Conservation (phyloP, 164 flowering plant species). For the Aristolochia californica region DNA sequence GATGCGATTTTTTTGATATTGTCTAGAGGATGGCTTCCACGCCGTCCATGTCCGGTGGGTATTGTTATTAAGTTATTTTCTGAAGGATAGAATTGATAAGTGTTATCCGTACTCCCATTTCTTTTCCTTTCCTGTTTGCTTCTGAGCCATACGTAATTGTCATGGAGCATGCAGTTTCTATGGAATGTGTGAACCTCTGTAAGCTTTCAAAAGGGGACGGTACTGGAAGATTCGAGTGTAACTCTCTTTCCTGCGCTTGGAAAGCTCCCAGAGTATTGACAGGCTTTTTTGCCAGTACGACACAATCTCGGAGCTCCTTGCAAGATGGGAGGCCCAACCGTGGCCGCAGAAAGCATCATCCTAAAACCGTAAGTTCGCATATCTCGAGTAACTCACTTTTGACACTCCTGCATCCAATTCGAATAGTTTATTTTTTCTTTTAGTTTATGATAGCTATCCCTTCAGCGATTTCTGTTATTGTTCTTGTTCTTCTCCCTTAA, state of each 20-base stretch:
- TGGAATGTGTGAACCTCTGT: constrained; percentile 79
- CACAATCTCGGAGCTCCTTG: constrained; percentile 40
- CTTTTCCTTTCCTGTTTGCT: neutral
- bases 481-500: too few species aligned
- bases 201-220: constrained; percentile 57
- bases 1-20: constrained; percentile 1
- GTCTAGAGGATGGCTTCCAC: constrained; percentile 39
- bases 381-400: neutral
- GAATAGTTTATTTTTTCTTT: too few species aligned
- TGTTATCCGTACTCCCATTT: neutral
- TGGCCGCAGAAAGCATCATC: constrained; percentile 23
- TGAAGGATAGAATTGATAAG: neutral
- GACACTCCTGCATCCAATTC: too few species aligned
- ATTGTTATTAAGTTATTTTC: neutral
- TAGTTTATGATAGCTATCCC: too few species aligned
- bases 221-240: constrained; percentile 58
- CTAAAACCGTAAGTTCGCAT: constrained; percentile 28
- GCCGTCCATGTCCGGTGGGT: constrained; percentile 52
- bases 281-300: constrained; percentile 79
- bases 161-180: constrained; percentile 38
- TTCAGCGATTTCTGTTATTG: too few species aligned
- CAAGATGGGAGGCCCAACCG: constrained; percentile 1
- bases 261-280: constrained; percentile 85
- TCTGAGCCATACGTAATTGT: neutral
- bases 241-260: constrained; percentile 76